phyloP scores from a whole-genome alignment of 2,329 filamentous ascomycete species.

The Exophiala sp. region DNA sequence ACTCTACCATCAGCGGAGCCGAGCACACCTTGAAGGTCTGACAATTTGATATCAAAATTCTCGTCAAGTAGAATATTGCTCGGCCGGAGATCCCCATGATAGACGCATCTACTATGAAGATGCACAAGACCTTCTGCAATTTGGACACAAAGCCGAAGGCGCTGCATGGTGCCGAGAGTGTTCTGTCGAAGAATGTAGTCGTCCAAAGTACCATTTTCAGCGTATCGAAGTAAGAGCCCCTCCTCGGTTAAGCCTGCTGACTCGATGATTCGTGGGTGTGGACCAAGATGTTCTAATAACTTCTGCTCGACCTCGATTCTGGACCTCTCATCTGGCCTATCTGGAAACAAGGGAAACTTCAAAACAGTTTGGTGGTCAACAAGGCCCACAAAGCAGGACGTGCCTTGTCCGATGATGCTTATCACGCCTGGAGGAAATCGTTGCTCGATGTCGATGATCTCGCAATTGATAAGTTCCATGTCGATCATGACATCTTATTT shows the following conservation, averaged over 20 bases:
- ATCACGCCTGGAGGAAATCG: constrained; percentile 7
- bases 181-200: constrained; percentile 2
- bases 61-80: constrained; percentile 8
- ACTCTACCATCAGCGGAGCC: background rate
- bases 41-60: constrained; percentile 2
- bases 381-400: constrained; percentile 8
- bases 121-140: constrained; percentile 9
- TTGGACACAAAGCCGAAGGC: background rate
- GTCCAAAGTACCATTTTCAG: constrained; percentile 4
- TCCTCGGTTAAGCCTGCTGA: constrained; percentile 1
- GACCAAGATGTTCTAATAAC: constrained; percentile 2
- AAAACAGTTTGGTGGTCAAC: constrained; percentile 7
- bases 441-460: constrained; percentile 9
- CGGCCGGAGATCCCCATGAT: constrained; percentile 4
- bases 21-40: constrained; percentile 8
- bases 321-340: constrained; percentile 2
- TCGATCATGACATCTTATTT: background rate
- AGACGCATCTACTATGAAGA: constrained; percentile 7
- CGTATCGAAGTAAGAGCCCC: constrained; percentile 6
- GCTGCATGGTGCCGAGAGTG: background rate
- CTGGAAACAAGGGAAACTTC: constrained; percentile 8
- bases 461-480: constrained; percentile 3
- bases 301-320: constrained; percentile 8
- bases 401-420: constrained; percentile 8
- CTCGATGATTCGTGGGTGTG: constrained; percentile 1